phyloP scores from a whole-genome alignment of 768 basidiomycete species.

The Suillus placidus region DNA sequence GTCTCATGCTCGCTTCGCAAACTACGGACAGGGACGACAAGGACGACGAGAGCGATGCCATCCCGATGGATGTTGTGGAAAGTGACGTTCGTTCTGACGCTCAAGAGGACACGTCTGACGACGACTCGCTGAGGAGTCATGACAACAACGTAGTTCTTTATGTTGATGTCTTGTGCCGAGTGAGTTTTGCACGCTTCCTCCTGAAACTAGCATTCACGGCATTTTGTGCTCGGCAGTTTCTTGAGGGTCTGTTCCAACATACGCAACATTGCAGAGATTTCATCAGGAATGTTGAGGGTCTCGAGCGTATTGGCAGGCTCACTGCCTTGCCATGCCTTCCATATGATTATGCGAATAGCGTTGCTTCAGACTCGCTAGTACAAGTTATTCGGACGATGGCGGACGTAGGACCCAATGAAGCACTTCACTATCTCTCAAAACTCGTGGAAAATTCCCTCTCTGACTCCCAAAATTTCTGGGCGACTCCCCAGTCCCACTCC shows the following conservation, averaged over 20 bases:
- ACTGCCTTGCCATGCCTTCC: slow-evolving; percentile 86
- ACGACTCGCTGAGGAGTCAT: slow-evolving; percentile 54
- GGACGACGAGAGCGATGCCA: slow-evolving; percentile 12
- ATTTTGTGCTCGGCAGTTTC: slow-evolving; percentile 55
- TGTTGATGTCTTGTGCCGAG: slow-evolving; percentile 79
- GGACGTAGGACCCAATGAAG: slow-evolving; percentile 80
- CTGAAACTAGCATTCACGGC: not conserved
- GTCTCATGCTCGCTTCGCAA: slow-evolving; percentile 41
- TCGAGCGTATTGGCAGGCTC: slow-evolving; percentile 73
- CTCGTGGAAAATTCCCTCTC: slow-evolving; percentile 71
- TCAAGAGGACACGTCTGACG: slow-evolving; percentile 20
- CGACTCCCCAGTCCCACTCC: slow-evolving; percentile 50
- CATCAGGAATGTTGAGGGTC: slow-evolving; percentile 69
- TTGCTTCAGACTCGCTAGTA: slow-evolving; percentile 84
- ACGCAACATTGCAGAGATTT: slow-evolving; percentile 89
- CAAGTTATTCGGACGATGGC: slow-evolving; percentile 88
- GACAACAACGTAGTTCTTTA: slow-evolving; percentile 78
- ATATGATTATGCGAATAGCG: slow-evolving; percentile 83
- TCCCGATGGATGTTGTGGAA: slow-evolving; percentile 50
- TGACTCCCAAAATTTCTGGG: slow-evolving; percentile 76
- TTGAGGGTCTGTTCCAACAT: slow-evolving; percentile 95
- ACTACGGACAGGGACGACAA: slow-evolving; percentile 8
- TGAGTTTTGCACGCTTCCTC: slow-evolving; percentile 37
- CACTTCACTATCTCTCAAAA: slow-evolving; percentile 67
- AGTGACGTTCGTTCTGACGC: slow-evolving; percentile 19